phyloP scores from a whole-genome alignment of 2,329 filamentous ascomycete species.

The Orbilia blumenaviensis region DNA sequence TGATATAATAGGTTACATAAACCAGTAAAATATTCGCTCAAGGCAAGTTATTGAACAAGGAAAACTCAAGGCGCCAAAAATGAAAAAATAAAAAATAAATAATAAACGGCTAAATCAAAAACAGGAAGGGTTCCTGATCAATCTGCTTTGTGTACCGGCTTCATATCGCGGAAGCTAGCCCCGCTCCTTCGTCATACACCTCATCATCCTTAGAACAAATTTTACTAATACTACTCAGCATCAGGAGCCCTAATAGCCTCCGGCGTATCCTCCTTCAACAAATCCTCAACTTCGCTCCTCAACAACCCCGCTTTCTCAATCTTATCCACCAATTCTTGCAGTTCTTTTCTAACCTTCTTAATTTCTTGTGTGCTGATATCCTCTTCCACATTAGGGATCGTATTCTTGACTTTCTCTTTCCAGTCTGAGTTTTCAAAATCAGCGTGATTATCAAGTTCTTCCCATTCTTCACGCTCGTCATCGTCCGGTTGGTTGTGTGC shows the following conservation, averaged over 20 bases:
- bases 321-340: conserved; percentile 63
- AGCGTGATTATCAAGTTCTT: conserved; percentile 76
- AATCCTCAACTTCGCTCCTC: conserved; percentile 14
- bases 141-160: not conserved
- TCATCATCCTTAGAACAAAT: no score
- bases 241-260: conserved; percentile 39
- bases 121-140: no score
- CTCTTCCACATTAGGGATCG: conserved; percentile 81
- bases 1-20: no score
- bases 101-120: no score
- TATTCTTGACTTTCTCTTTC: conserved; percentile 79
- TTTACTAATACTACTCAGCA: conserved; percentile 7
- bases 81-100: no score
- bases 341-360: conserved; percentile 68
- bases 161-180: not conserved
- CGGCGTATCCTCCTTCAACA: conserved; percentile 37
- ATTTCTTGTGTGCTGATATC: conserved; percentile 79
- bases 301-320: conserved; percentile 56
- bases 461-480: conserved; percentile 90
- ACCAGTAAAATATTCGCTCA: no score
- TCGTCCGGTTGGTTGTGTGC: conserved; percentile 86
- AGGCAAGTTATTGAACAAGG: no score
- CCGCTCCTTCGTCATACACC: not conserved
- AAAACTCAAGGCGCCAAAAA: no score
- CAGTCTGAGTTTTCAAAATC: conserved; percentile 87